Evolutionary conservation across 1,139 yeast species (phyloP).

Genomic region (Nakaseomyces nivariensis): DNA sequence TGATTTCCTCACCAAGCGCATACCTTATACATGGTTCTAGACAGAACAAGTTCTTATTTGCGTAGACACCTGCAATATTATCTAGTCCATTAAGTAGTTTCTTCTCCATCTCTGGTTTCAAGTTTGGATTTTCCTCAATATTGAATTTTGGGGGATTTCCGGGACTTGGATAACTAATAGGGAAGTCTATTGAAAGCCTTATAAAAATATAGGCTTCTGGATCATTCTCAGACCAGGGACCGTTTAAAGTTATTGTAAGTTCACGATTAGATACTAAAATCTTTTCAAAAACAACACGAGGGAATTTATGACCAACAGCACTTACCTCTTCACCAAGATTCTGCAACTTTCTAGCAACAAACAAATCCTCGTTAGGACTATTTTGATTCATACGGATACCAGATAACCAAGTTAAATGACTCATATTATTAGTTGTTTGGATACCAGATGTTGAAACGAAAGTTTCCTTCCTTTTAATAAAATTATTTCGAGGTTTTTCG

Average conservation of each 20-base stretch:
- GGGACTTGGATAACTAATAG: conserved; percentile 56
- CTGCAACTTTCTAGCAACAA: conserved; percentile 43
- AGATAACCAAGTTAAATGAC: conserved; percentile 85
- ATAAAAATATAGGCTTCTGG: conserved; percentile 56
- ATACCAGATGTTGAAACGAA: conserved; percentile 33
- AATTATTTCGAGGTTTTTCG: conserved; percentile 11
- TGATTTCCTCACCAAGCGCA: conserved; percentile 72
- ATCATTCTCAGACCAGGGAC: conserved; percentile 48
- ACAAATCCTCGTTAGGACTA: conserved; percentile 30
- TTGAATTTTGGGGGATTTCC: conserved; percentile 46
- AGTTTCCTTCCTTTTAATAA: conserved; percentile 28
- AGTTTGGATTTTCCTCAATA: conserved; percentile 71
- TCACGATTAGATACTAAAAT: conserved; percentile 83
- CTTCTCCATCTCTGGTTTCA: conserved; percentile 35
- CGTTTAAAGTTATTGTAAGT: conserved; percentile 62
- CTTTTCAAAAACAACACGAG: conserved; percentile 74
- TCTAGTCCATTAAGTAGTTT: conserved; percentile 44
- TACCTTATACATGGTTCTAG: conserved; percentile 72
- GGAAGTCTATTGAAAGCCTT: conserved; percentile 58
- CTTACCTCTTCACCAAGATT: conserved; percentile 89
- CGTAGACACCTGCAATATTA: conserved; percentile 48
- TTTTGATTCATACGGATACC: conserved; percentile 56
- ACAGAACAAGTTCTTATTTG: conserved; percentile 55
- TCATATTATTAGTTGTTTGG: conserved; percentile 33
- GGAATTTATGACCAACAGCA: conserved; percentile 81